A percentile compares a stretch with the other conserved stretches of the same genome.
phyloP scores from a whole-genome alignment of 371 early-diverging fungal species.

The Zychaea mexicana region DNA sequence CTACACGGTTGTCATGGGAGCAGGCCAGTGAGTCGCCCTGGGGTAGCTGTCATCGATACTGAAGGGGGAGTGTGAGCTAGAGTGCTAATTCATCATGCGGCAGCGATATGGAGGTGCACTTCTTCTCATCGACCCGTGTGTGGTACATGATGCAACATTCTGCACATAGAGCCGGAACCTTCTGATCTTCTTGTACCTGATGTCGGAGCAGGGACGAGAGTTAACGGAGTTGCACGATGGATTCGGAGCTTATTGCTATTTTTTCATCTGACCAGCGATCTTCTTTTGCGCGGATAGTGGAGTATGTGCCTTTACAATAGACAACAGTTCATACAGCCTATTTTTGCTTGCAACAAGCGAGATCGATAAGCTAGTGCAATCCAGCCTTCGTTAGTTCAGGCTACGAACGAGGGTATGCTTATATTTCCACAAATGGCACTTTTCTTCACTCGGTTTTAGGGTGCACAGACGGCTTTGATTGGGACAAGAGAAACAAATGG shows the following conservation, averaged over 20 bases:
- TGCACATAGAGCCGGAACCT: constrained; percentile 1
- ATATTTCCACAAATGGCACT: not conserved
- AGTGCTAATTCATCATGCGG: no score
- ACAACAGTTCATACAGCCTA: no score
- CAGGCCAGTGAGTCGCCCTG: no score
- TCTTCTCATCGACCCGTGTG: not conserved
- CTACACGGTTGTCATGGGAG: not conserved
- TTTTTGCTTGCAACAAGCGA: no score
- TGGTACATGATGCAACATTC: constrained; percentile 4
- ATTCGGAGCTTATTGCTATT: not conserved
- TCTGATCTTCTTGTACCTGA: not conserved
- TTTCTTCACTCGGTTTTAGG: not conserved
- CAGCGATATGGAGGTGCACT: not conserved
- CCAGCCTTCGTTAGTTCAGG: no score
- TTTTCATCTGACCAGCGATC: constrained; percentile 2
- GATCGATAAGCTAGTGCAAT: no score
- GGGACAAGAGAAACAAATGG: not conserved
- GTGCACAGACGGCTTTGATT: constrained; percentile 1
- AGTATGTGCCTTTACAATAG: no score
- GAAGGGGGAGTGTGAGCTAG: no score
- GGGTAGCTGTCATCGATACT: no score
- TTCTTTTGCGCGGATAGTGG: no score
- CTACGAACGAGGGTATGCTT: no score
- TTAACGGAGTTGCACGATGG: not conserved
- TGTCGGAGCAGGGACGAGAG: not conserved